phyloP scores from a whole-genome alignment of 1,284 basidiomycete species.

The Ceratobasidium sp. region DNA sequence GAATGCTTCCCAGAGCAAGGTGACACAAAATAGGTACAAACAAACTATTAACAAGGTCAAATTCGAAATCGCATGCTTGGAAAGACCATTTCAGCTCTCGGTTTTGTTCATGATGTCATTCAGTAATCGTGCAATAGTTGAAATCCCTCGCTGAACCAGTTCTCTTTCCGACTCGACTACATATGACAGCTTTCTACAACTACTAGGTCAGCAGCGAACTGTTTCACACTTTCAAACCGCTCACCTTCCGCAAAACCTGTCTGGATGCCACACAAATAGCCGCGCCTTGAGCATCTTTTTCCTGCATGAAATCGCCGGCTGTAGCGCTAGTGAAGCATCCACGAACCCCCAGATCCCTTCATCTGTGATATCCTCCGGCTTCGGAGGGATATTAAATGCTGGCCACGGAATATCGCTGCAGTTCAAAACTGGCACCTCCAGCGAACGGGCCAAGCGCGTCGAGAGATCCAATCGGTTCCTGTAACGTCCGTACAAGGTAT shows the following conservation, averaged over 20 bases:
- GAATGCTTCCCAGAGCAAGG: not conserved
- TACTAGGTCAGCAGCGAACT: too few relatives aligned
- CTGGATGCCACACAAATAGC: slow-evolving; percentile 25
- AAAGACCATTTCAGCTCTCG: not conserved
- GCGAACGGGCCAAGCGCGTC: not conserved
- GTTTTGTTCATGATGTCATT: slow-evolving; percentile 1
- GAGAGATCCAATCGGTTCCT: slow-evolving; percentile 1
- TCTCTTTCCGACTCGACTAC: slow-evolving; percentile 12
- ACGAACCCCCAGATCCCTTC: slow-evolving; percentile 10
- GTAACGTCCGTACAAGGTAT: not conserved
- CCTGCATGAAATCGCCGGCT: not conserved
- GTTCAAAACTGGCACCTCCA: not conserved
- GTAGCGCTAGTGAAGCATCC: not conserved
- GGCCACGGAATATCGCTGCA: slow-evolving; percentile 27
- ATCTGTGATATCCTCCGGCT: slow-evolving; percentile 20
- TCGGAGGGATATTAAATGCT: slow-evolving; percentile 2
- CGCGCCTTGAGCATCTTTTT: not conserved
- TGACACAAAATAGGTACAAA: not conserved
- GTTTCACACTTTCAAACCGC: not conserved
- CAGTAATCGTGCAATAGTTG: not conserved
- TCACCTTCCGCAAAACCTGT: slow-evolving; percentile 35
- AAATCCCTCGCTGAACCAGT: slow-evolving; percentile 2
- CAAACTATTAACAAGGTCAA: not conserved
- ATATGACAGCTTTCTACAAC: slow-evolving; percentile 11
- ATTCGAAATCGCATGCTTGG: too few relatives aligned